phyloP scores from a whole-genome alignment of 1,284 basidiomycete genomes.

The Malassezia obtusa region DNA sequence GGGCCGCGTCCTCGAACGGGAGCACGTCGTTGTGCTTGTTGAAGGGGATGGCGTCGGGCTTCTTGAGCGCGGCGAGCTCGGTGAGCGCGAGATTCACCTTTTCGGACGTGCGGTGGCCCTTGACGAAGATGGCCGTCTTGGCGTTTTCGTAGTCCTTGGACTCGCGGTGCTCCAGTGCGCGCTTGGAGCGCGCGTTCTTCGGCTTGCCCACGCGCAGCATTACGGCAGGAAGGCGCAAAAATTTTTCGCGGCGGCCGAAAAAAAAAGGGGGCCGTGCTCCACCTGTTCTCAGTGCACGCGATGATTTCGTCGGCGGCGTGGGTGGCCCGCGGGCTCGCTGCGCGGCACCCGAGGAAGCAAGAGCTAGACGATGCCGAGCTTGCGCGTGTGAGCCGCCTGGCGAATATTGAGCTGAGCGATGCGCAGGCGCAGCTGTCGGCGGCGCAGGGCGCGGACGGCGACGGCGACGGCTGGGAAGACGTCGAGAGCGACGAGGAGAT shows the following conservation, averaged over 20 bases:
- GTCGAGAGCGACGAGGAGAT: conserved; percentile 53
- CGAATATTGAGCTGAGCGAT: conserved; percentile 77
- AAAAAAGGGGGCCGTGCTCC: conserved; percentile 4
- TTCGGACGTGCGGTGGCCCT: conserved; percentile 75
- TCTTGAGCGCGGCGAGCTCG: conserved; percentile 53
- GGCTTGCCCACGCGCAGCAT: conserved; percentile 58
- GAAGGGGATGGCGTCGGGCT: conserved; percentile 68
- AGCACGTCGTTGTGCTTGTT: conserved; percentile 86
- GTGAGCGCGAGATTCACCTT: conserved; percentile 70
- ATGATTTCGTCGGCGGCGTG: conserved; percentile 57
- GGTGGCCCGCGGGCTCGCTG: conserved; percentile 73
- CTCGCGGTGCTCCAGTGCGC: conserved; percentile 74
- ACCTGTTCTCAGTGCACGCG: background rate
- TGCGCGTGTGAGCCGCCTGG: conserved; percentile 76
- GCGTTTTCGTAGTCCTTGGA: conserved; percentile 75
- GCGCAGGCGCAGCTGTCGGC: conserved; percentile 69
- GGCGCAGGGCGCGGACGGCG: conserved; percentile 37
- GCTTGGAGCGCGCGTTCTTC: conserved; percentile 92
- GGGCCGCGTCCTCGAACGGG: conserved; percentile 69
- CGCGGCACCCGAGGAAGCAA: conserved; percentile 73
- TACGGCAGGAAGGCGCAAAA: background rate
- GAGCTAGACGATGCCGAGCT: conserved; percentile 82
- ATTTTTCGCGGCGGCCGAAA: background rate
- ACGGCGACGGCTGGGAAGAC: conserved; percentile 53
- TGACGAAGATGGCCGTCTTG: conserved; percentile 75